Evolutionary conservation across 2,329 filamentous ascomycete species (phyloP).

Genomic region (Rutstroemia sp.): DNA sequence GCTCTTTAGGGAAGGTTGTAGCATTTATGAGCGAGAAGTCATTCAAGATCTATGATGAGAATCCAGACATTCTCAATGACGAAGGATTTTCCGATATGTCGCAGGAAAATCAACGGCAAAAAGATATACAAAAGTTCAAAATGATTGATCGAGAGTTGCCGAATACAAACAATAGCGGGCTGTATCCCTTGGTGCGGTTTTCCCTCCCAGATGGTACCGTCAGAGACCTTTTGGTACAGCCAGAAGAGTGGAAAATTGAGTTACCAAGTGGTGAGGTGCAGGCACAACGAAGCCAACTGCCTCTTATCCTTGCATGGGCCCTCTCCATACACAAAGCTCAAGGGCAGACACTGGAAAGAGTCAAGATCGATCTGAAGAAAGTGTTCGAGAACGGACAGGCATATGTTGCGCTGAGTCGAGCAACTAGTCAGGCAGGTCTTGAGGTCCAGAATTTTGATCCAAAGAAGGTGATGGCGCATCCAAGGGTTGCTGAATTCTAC

Average conservation of each 20-base stretch:
- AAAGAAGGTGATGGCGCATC: slow-evolving; percentile 88
- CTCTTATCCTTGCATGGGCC: slow-evolving; percentile 93
- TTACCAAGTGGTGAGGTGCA: slow-evolving; percentile 92
- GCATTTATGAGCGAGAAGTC: slow-evolving; percentile 67
- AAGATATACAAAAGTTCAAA: slow-evolving; percentile 35
- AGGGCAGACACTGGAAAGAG: slow-evolving; percentile 79
- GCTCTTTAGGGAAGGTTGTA: slow-evolving; percentile 79
- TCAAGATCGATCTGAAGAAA: slow-evolving; percentile 86
- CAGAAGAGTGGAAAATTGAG: slow-evolving; percentile 94
- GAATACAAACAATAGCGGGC: slow-evolving; percentile 35
- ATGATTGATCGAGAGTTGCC: slow-evolving; percentile 29
- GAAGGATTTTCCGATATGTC: slow-evolving; percentile 38
- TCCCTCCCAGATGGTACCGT: slow-evolving; percentile 68
- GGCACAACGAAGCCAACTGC: slow-evolving; percentile 74
- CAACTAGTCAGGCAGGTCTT: slow-evolving; percentile 77
- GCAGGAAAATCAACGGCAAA: slow-evolving; percentile 15
- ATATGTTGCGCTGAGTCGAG: slow-evolving; percentile 91
- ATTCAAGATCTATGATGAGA: slow-evolving; percentile 49
- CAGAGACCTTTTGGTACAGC: slow-evolving; percentile 71
- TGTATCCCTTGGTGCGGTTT: slow-evolving; percentile 83
- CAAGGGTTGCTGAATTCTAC: slow-evolving; percentile 80
- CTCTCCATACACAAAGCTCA: slow-evolving; percentile 97
- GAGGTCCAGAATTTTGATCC: slow-evolving; percentile 87
- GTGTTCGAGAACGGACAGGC: slow-evolving; percentile 98
- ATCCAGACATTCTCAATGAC: slow-evolving; percentile 48